Evolutionary conservation across 441 rosid genomes (phyloP), one percentile per base, ranked within the genome.

Genomic region (Melastoma candidum): DNA sequence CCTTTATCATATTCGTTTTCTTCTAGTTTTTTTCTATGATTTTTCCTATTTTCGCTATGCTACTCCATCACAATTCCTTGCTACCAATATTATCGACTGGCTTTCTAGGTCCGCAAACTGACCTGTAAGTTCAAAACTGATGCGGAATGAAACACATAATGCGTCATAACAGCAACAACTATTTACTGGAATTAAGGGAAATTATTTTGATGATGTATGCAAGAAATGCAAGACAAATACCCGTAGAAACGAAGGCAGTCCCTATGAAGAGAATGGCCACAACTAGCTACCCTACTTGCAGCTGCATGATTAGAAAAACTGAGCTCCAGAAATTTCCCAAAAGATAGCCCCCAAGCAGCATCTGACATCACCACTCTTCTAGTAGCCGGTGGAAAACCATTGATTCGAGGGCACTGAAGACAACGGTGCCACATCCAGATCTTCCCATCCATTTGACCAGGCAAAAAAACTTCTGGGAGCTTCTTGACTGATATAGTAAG

Each of bases 401-500:
- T 71, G 54, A 55, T 69, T 58, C 93, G 79, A 22, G 96, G 95
- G 64, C 99, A 95, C 56, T 71, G 81, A 58, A 95, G 70, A 75
- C 99, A 95, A 73, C 98, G 71, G 65, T 95, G 99, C 99, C 99
- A 95, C 99, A 95, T 90, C 99, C 99, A 95, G 68, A 95, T 85
- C 71, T 81, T 95, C 49, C 97, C 97, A 49, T 84, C 99, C 72
- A 63, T 82, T 71, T 90, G 97, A 63, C 99, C 97, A 11, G 87
- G 88, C 66, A 94, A 66, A 54, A 79, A 74, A 55, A 78, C 58
- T 50, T 85, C 95, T 0, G 82, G 74, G 11, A 90, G 79, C 77
- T 85, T 87, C 79, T 80, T 87, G 55, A 95, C 99, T 63, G 97
- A 85, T 74, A 95, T 95, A 0, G 99, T 95, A 48, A 95, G 97